Evolutionary conservation across 306 rosid genomes (phyloP).

Genomic region (Astragalus glycyphyllos): DNA sequence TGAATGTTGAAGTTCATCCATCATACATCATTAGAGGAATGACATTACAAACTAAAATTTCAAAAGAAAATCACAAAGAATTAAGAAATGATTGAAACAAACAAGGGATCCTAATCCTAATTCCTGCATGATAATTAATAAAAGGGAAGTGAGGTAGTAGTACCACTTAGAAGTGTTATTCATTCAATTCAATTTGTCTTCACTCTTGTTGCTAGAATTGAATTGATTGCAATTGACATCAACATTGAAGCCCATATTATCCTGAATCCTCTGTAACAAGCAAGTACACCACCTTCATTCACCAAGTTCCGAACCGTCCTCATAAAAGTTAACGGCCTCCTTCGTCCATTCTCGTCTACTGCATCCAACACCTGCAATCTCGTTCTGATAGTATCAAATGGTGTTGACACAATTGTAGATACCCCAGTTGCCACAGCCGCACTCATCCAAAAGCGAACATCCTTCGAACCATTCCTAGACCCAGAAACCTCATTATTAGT

Average conservation of each 20-base stretch:
- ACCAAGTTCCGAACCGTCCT: slow-evolving; percentile 74
- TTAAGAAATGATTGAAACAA: not conserved
- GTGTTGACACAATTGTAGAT: slow-evolving; percentile 88
- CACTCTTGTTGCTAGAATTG: too few relatives aligned
- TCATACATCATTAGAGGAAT: too few relatives aligned
- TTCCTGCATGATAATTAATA: not conserved
- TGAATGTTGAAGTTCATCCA: too few relatives aligned
- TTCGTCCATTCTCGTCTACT: slow-evolving; percentile 72
- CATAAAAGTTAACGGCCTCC: slow-evolving; percentile 64
- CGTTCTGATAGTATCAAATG: slow-evolving; percentile 83
- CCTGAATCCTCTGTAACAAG: slow-evolving; percentile 93
- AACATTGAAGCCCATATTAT: slow-evolving; percentile 96
- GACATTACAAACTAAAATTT: too few relatives aligned
- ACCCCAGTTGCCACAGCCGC: slow-evolving; percentile 92
- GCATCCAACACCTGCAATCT: slow-evolving; percentile 90
- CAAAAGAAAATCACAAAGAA: too few relatives aligned
- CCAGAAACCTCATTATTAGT: slow-evolving; percentile 40
- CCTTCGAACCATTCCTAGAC: slow-evolving; percentile 39
- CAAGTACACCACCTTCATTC: slow-evolving; percentile 81
- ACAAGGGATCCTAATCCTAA: slow-evolving; percentile 1
- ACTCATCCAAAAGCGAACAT: slow-evolving; percentile 68
- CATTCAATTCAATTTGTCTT: slow-evolving; percentile 40
- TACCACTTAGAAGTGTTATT: not conserved
- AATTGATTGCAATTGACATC: too few relatives aligned
- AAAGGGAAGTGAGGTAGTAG: not conserved